These are phyloP conservation scores for Fusarium continuum DNA, from an alignment of 2,329 filamentous ascomycete genomes.

Conservation along the genomic window DNA sequence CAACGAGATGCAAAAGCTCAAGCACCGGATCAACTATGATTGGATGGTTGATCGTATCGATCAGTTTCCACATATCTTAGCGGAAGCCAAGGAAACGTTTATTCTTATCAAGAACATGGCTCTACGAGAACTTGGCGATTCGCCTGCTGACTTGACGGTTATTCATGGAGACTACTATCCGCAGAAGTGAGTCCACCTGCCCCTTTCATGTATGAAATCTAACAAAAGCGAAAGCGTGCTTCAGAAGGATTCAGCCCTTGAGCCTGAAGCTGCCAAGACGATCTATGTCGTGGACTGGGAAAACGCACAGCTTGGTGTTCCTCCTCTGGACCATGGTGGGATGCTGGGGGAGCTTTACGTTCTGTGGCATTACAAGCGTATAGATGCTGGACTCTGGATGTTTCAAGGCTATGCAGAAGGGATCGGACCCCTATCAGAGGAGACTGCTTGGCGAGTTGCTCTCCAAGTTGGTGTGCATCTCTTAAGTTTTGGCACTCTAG, in stretches of 20 bases:
- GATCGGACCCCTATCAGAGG: neutral
- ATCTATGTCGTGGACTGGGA: constrained; percentile 8
- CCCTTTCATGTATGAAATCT: rapidly evolving
- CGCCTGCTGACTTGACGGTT: neutral
- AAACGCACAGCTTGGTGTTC: neutral
- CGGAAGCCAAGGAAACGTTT: neutral
- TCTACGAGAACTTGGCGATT: neutral
- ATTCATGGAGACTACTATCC: constrained; percentile 3
- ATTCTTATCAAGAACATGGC: neutral
- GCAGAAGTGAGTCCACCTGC: neutral
- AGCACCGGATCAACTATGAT: neutral
- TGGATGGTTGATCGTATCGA: constrained; percentile 4
- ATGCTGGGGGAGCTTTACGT: constrained; percentile 14
- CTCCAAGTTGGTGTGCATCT: constrained; percentile 12
- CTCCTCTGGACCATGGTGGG: neutral
- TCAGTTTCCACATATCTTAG: neutral
- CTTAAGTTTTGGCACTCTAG: constrained; percentile 1
- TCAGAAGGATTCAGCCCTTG: neutral
- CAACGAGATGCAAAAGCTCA: constrained; percentile 3
- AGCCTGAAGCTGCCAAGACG: neutral
- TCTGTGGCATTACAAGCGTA: neutral
- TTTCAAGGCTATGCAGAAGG: constrained; percentile 1
- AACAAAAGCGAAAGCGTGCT: neutral
- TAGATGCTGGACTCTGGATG: neutral
- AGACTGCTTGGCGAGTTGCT: neutral